These are phyloP conservation scores for Paramecium pentaurelia DNA, from an alignment of 73 alveolate genomes.

Conservation along the genomic window DNA sequence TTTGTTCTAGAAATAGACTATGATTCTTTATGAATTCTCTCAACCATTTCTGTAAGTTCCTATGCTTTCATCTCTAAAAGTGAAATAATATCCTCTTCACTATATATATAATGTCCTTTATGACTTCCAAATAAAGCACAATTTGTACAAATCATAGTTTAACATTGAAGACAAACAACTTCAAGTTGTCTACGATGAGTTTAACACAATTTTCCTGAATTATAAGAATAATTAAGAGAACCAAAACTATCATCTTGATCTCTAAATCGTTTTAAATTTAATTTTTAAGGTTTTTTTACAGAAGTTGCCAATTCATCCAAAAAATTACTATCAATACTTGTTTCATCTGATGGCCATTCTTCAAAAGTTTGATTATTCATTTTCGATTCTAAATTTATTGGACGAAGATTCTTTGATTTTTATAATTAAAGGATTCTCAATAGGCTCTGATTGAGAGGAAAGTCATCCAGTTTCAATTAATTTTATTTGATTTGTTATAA, in stretches of 20 bases:
- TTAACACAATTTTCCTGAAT: neutral
- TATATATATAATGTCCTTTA: constrained; percentile 46
- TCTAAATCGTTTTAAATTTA: neutral
- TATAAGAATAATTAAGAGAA: neutral
- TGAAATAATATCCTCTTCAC: constrained; percentile 52
- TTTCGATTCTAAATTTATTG: neutral
- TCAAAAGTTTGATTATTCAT: neutral
- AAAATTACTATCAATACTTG: constrained; percentile 12
- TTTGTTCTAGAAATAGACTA: neutral
- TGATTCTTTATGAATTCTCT: neutral
- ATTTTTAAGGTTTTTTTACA: constrained; percentile 7
- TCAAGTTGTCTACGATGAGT: constrained; percentile 31
- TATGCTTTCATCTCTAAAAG: neutral
- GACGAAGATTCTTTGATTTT: neutral
- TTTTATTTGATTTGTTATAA: neutral
- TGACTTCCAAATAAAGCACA: constrained; percentile 64
- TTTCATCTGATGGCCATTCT: constrained; percentile 18
- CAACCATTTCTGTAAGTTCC: constrained; percentile 19
- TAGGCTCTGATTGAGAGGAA: constrained; percentile 35
- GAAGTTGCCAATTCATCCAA: constrained; percentile 20
- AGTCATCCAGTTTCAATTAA: constrained; percentile 11
- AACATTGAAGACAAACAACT: constrained; percentile 54
- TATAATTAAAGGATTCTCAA: neutral
- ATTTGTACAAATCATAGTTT: constrained; percentile 58
- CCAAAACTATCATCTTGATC: constrained; percentile 34